phyloP scores from a whole-genome alignment of 2,329 filamentous ascomycete genomes.

The Aspergillus cejpii region DNA sequence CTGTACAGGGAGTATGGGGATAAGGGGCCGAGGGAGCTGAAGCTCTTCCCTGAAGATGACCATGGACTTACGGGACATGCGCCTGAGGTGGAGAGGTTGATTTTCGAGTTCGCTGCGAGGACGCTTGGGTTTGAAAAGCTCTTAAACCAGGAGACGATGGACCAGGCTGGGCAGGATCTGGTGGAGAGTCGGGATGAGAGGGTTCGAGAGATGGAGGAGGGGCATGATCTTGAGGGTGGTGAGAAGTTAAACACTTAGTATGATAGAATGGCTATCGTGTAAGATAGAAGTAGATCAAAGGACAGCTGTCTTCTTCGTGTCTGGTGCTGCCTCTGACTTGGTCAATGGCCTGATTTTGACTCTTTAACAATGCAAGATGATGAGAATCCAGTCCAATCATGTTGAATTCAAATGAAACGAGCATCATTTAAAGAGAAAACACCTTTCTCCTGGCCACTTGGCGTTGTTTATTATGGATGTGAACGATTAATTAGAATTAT shows the following conservation, averaged over 20 bases:
- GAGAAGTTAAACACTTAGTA: slow-evolving; percentile 17
- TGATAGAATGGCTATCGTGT: no score
- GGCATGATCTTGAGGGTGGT: slow-evolving; percentile 33
- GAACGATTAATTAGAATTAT: no score
- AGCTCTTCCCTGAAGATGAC: slow-evolving; percentile 39
- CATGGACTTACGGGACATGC: slow-evolving; percentile 39
- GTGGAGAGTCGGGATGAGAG: slow-evolving; percentile 15
- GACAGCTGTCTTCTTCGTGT: no score
- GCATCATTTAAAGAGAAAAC: background rate
- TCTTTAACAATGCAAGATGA: no score
- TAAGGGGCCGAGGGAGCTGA: slow-evolving; percentile 28
- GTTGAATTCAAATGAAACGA: no score
- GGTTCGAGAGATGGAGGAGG: slow-evolving; percentile 28
- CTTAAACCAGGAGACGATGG: slow-evolving; percentile 10
- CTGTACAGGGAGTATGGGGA: slow-evolving; percentile 35
- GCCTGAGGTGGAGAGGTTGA: slow-evolving; percentile 33
- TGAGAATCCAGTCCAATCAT: no score
- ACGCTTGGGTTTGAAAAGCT: slow-evolving; percentile 27
- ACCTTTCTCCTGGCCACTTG: background rate
- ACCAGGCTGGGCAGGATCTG: slow-evolving; percentile 18
- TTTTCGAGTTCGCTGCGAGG: slow-evolving; percentile 36
- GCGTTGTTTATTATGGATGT: background rate
- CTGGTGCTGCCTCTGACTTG: no score
- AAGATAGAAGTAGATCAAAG: no score
- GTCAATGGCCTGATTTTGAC: background rate